Evolutionary conservation across 805 yeast species (phyloP).

Genomic region (Suhomyces vadensis): DNA sequence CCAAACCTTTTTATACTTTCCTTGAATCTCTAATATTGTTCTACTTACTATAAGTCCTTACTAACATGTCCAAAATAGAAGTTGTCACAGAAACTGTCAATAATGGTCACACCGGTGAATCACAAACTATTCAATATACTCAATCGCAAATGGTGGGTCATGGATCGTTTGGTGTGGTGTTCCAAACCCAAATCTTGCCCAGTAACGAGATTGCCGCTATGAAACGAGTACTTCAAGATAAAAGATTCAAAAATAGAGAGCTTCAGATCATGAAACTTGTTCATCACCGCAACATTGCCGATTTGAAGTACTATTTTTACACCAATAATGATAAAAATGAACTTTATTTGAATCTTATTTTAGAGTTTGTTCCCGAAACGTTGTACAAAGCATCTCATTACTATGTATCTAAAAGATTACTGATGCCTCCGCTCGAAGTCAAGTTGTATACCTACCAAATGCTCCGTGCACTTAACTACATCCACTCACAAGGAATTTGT

Average conservation of each 20-base stretch:
- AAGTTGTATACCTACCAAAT: slow-evolving; percentile 81
- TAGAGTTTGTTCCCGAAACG: slow-evolving; percentile 96
- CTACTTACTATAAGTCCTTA: slow-evolving; percentile 13
- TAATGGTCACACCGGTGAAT: slow-evolving; percentile 69
- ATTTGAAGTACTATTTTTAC: slow-evolving; percentile 83
- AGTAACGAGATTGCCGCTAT: slow-evolving; percentile 84
- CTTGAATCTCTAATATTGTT: not conserved
- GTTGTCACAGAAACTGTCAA: slow-evolving; percentile 63
- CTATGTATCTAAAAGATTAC: slow-evolving; percentile 66
- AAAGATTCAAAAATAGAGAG: slow-evolving; percentile 90
- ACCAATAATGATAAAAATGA: slow-evolving; percentile 71
- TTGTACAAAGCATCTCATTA: slow-evolving; percentile 87
- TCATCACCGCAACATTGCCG: slow-evolving; percentile 84
- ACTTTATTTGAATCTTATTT: slow-evolving; percentile 81
- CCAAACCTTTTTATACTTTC: slow-evolving; percentile 1
- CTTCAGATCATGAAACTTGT: slow-evolving; percentile 92
- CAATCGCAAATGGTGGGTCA: slow-evolving; percentile 93
- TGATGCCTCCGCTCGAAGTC: slow-evolving; percentile 88
- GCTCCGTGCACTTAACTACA: slow-evolving; percentile 74
- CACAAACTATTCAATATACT: slow-evolving; percentile 66
- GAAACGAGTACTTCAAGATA: slow-evolving; percentile 94
- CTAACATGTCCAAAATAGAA: slow-evolving; percentile 48
- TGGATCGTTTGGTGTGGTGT: slow-evolving; percentile 99
- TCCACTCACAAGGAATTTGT: slow-evolving; percentile 79
- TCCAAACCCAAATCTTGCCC: slow-evolving; percentile 76